Percentiles rank a stretch among this genome's conserved stretches.
These are phyloP conservation scores for Schizonepeta tenuifolia DNA, from an alignment of 257 asterid species.

Conservation along the genomic window DNA sequence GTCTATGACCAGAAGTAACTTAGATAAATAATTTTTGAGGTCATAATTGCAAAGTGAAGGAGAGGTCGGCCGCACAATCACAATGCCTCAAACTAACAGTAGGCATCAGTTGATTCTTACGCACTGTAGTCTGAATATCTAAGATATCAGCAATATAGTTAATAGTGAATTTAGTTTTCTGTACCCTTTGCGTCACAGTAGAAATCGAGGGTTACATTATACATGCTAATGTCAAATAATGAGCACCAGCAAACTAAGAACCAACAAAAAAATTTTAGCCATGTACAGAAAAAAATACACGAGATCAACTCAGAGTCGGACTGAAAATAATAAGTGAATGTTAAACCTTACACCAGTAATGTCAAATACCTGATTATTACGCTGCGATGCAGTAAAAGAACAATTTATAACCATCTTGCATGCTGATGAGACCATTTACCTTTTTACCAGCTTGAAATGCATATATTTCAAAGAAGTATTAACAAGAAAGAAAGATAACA, in stretches of 20 bases:
- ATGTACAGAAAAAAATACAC: not conserved
- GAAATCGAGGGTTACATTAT: not conserved
- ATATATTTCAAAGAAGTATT: not conserved
- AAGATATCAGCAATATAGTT: not conserved
- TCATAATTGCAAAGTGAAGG: constrained; percentile 41
- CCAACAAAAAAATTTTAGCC: not conserved
- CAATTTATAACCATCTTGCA: not conserved
- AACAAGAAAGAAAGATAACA: not conserved
- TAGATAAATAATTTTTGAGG: not conserved
- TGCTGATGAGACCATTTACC: not conserved
- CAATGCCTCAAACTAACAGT: constrained; percentile 3
- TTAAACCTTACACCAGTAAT: not conserved
- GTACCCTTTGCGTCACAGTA: not conserved
- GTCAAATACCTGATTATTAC: not conserved
- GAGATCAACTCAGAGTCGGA: not conserved
- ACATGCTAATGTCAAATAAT: not conserved
- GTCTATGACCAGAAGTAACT: constrained; percentile 16
- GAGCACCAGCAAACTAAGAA: constrained; percentile 10
- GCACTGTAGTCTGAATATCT: constrained; percentile 12
- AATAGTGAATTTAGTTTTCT: not conserved
- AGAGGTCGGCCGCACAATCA: not conserved
- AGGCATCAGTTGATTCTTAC: not conserved
- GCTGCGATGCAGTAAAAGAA: not conserved
- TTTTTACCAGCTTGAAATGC: not conserved
- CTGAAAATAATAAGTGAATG: not conserved